Evolutionary conservation across 495 filamentous ascomycete genomes (phyloP).

Genomic region (Tricharina praecox): DNA sequence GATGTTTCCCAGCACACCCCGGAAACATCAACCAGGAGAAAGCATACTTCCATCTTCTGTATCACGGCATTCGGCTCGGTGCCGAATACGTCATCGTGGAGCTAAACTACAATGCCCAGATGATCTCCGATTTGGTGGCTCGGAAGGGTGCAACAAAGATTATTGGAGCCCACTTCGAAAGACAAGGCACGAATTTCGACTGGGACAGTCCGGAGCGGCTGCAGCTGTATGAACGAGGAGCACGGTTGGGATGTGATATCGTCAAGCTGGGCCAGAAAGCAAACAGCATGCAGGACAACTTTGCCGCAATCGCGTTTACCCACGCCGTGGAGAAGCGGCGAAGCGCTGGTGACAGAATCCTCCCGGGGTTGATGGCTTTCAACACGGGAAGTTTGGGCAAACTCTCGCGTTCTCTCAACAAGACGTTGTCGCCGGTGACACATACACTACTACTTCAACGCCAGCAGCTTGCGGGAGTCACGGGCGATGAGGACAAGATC

Average conservation of each 20-base stretch:
- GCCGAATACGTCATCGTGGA: conserved; percentile 61
- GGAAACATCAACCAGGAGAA: conserved; percentile 26
- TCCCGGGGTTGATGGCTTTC: conserved; percentile 49
- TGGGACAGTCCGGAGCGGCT: conserved; percentile 45
- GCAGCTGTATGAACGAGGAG: conserved; percentile 30
- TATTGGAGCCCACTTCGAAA: conserved; percentile 48
- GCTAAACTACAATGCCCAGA: conserved; percentile 37
- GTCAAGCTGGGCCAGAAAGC: conserved; percentile 42
- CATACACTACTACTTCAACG: conserved; percentile 40
- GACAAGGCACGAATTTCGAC: conserved; percentile 33
- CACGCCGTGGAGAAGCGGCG: conserved; percentile 25
- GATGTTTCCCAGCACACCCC: conserved; percentile 19
- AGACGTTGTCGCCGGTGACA: conserved; percentile 50
- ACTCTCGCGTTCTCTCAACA: conserved; percentile 49
- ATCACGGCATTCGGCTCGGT: conserved; percentile 52
- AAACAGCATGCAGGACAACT: conserved; percentile 30
- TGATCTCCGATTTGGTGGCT: conserved; percentile 37
- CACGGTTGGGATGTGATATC: conserved; percentile 49
- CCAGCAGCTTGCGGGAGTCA: too few relatives aligned
- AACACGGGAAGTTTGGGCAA: conserved; percentile 53
- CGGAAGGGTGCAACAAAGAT: conserved; percentile 51
- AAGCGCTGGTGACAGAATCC: conserved; percentile 25
- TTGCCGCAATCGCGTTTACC: conserved; percentile 25
- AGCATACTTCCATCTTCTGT: conserved; percentile 43
- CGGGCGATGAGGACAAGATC: too few relatives aligned